Base-by-base conservation (phyloP, 169 alveolate genomes). In the Plasmodium gonderi region DNA sequence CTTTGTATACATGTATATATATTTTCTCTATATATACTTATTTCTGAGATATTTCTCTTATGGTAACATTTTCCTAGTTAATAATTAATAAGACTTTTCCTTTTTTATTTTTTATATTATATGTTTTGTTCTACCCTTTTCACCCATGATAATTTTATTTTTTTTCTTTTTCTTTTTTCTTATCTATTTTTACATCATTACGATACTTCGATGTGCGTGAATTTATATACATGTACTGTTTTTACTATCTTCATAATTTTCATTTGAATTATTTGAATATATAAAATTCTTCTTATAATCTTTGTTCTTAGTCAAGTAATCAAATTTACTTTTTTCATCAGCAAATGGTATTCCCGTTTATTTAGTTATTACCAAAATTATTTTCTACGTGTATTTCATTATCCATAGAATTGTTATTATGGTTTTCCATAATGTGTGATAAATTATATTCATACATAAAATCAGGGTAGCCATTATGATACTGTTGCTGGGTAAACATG, bases 261-360 rank as follows among this genome's bases (percentile, higher is more conserved):
- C 91, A 82, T 45, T 69, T 5, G 72, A 68, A 69, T 69, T 82
- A 1, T 44, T 68, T 11, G 75, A 11, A 47, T 67, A 68, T 38
- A n/a, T 36, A 45, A 14, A 82, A 45, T 82, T 69, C 60, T 82
- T 82, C 44, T 51, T 68, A 82, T 82, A 68, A 14, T 82, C 91
- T 36, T 64, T 80, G 67, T 75, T 85, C 72, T 38, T 76, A 42
- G 75, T 49, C 68, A 8, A 23, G 31, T 74, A 38, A 75, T 85
- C 92, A 54, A 74, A 54, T 75, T 85, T 85, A 49, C 45, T 85
- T 85, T 75, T 85, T 60, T 75, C 68, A 4, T 85, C 92, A 9
- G 8, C 7, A 26, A 8, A 7, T 11, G 33, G n/a, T 49, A 76
- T 11, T 75, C 79, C 79, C 85, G 47, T 85, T 85, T 42, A 42